Evolutionary conservation across 345 rosid species (phyloP), one percentile per base, ranked within the genome.

Genomic region (Eucalyptus curtisii): DNA sequence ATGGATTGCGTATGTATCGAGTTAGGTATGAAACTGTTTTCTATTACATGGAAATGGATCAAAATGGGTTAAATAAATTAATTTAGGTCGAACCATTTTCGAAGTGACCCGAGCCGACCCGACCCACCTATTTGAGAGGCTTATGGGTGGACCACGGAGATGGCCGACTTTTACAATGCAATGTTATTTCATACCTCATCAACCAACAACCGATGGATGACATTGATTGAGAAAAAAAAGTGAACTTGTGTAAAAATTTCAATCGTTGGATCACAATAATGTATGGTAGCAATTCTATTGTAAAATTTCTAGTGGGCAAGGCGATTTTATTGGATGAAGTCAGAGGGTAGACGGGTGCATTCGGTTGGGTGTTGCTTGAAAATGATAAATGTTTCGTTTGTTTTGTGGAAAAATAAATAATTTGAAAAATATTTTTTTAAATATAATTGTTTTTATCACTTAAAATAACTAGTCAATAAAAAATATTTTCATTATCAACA

Each of bases 71-170:
- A 24, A 55, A 55, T 55, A 24, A 24, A 24, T 55, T 24, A 24
- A 55, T 55, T 9, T 24, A 24, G 1, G 8, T 55, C 1, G 1
- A 24, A 55, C 3, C 5, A 55, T 10, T 55, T 24, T 55, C 1
- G 0, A 53, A 0, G 4, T 1, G 2, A 55, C 3, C 20, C 1
- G 1, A 55, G 5, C 27, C 0, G 12, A 55, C 13, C 8, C 11
- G 1, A 48, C 5, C 14, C 49, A 13, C 1, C 0, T 10, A 55
- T 55, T 55, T 55, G 27, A 55, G 27, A 55, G 27, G 61, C 30
- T 24, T 24, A 27, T 25, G 64, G 64, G 64, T 25, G 31, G 15
- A 59, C 7, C 31, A 27, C 1, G 4, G 31, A 25, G 68, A 11
- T 7, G 37, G 71, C 71, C 0, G 8, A 71, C 1, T 71, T 71